Conservation (phyloP, 768 basidiomycete species). For the Pholiota molesta region DNA sequence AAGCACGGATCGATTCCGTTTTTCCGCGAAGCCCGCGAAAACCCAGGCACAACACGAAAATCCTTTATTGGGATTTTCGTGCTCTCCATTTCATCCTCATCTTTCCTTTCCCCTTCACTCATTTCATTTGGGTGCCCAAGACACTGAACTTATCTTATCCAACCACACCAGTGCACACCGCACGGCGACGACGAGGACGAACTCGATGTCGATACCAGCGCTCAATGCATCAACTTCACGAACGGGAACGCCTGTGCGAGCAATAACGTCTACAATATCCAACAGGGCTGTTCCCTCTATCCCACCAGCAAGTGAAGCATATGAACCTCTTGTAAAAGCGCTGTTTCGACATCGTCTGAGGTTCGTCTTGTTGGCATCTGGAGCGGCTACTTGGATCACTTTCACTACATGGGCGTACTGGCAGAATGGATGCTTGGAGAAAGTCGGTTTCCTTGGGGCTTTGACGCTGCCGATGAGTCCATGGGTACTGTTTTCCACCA, state of each 20-base stretch:
- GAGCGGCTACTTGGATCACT: conserved; percentile 47
- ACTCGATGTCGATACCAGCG: conserved; percentile 27
- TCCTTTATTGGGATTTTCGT: too few species aligned
- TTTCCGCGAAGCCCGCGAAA: too few species aligned
- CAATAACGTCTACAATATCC: conserved; percentile 47
- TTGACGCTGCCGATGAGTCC: conserved; percentile 45
- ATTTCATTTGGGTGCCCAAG: too few species aligned
- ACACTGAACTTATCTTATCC: too few species aligned
- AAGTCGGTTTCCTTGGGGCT: conserved; percentile 30
- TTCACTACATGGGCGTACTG: conserved; percentile 45
- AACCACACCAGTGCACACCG: neutral
- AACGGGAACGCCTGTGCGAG: conserved; percentile 44
- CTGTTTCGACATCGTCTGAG: conserved; percentile 64
- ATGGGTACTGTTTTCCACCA: conserved; percentile 43
- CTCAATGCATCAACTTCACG: conserved; percentile 23
- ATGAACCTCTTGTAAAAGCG: conserved; percentile 67
- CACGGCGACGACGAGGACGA: conserved; percentile 12
- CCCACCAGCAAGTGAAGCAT: conserved; percentile 58
- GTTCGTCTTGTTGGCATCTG: conserved; percentile 55
- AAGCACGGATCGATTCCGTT: too few species aligned
- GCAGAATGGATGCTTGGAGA: conserved; percentile 39
- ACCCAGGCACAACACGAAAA: too few species aligned
- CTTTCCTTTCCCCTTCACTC: too few species aligned
- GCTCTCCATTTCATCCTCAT: too few species aligned
- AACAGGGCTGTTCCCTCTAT: conserved; percentile 57